These are phyloP conservation scores for Aegilops longissima DNA, from an alignment of 176 grass and related monocot genomes.

Conservation along the genomic window DNA sequence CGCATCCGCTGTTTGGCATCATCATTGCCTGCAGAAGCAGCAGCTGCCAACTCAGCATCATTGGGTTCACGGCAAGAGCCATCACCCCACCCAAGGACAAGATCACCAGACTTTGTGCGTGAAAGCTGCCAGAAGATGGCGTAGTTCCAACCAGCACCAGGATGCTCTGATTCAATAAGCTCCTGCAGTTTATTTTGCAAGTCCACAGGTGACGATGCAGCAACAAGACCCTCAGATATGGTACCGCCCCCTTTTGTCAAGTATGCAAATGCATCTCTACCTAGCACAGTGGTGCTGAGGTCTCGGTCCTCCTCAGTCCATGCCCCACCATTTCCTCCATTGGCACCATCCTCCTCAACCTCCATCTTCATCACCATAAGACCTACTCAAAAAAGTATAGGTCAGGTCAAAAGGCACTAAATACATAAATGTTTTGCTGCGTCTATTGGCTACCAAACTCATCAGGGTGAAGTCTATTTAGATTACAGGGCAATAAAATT, in stretches of 20 bases:
- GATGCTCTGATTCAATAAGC: slow-evolving; percentile 65
- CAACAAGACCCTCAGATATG: slow-evolving; percentile 72
- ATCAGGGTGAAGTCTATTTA: background rate
- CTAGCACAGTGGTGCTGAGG: slow-evolving; percentile 59
- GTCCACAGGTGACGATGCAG: slow-evolving; percentile 50
- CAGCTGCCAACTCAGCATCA: slow-evolving; percentile 45
- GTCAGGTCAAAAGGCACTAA: slow-evolving; percentile 9
- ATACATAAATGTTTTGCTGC: background rate
- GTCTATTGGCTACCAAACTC: background rate
- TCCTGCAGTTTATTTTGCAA: slow-evolving; percentile 84
- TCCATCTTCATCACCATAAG: slow-evolving; percentile 71
- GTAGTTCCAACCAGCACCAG: slow-evolving; percentile 82
- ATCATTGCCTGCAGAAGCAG: slow-evolving; percentile 38
- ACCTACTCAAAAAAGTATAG: slow-evolving; percentile 18
- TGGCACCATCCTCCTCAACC: slow-evolving; percentile 32
- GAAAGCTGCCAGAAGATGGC: slow-evolving; percentile 97
- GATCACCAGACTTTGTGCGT: slow-evolving; percentile 69
- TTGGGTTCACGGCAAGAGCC: slow-evolving; percentile 77
- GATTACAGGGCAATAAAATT: background rate
- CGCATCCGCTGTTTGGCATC: slow-evolving; percentile 53
- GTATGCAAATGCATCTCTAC: slow-evolving; percentile 78
- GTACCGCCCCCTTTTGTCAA: slow-evolving; percentile 58
- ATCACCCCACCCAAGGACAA: slow-evolving; percentile 94
- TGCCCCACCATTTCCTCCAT: slow-evolving; percentile 26
- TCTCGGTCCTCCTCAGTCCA: slow-evolving; percentile 79